A percentile compares a stretch with the other conserved stretches of the same genome.
Conservation (phyloP, 805 yeast species). For the Ogataea corticis region DNA sequence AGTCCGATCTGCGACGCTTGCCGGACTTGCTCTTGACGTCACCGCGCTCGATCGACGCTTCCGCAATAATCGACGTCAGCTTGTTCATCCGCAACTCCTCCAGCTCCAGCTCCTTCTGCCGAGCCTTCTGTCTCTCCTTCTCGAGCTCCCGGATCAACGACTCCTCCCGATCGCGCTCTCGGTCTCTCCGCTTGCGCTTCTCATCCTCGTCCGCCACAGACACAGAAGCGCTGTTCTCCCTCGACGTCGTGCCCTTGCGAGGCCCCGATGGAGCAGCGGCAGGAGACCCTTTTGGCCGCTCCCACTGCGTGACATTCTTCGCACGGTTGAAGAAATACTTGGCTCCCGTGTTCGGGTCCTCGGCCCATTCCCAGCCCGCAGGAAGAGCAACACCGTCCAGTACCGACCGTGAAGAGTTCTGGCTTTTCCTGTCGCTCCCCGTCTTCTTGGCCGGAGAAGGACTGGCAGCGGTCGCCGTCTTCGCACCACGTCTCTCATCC, state of each 20-base stretch:
- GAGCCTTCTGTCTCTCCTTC: slow-evolving; percentile 37
- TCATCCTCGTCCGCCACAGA: slow-evolving; percentile 23
- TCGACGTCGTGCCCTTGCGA: not conserved
- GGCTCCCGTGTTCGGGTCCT: slow-evolving; percentile 44
- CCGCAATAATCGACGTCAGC: slow-evolving; percentile 31
- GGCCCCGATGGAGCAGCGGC: slow-evolving; percentile 19
- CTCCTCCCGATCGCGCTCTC: slow-evolving; percentile 32
- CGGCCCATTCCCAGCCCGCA: slow-evolving; percentile 65
- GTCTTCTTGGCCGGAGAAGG: slow-evolving; percentile 2
- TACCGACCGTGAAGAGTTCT: slow-evolving; percentile 12
- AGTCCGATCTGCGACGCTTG: slow-evolving; percentile 6
- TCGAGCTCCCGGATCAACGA: slow-evolving; percentile 32
- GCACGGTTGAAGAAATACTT: slow-evolving; percentile 57
- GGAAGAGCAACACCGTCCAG: slow-evolving; percentile 46
- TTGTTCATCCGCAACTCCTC: slow-evolving; percentile 28
- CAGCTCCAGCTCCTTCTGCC: slow-evolving; percentile 26
- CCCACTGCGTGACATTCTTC: slow-evolving; percentile 57
- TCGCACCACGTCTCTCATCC: slow-evolving; percentile 27
- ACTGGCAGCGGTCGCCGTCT: slow-evolving; percentile 9
- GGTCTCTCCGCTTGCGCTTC: slow-evolving; percentile 27
- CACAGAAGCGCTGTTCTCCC: slow-evolving; percentile 2
- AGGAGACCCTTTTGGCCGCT: slow-evolving; percentile 43
- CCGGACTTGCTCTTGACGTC: slow-evolving; percentile 12
- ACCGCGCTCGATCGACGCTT: slow-evolving; percentile 32
- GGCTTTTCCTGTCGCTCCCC: not conserved